Conservation (phyloP, 805 yeast genomes). For the Teunomyces funiuensis region DNA sequence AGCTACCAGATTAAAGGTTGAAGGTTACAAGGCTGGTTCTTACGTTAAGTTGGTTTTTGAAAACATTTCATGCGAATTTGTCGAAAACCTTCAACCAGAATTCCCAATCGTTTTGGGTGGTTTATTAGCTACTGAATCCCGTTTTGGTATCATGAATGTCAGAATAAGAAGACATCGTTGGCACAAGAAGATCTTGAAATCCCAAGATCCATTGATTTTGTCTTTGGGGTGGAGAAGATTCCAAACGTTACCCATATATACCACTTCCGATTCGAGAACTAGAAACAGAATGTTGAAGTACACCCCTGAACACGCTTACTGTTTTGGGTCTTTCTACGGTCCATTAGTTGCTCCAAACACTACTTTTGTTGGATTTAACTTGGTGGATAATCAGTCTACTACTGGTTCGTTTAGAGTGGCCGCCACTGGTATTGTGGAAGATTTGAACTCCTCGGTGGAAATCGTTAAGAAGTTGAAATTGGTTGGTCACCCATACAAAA, state of each 20-base stretch:
- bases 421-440: conserved; percentile 95
- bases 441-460: conserved; percentile 84
- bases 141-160: conserved; percentile 90
- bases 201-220: conserved; percentile 91
- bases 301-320: conserved; percentile 97
- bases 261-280: conserved; percentile 96
- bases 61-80: conserved; percentile 82
- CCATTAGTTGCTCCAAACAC: conserved; percentile 97
- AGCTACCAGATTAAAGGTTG: conserved; percentile 75
- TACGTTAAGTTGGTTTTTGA: conserved; percentile 89
- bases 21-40: conserved; percentile 91
- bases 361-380: conserved; percentile 92
- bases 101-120: conserved; percentile 92
- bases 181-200: conserved; percentile 94
- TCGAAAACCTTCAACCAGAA: conserved; percentile 80
- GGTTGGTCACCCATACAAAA: conserved; percentile 92
- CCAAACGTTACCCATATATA: conserved; percentile 93
- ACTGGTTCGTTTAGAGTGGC: conserved; percentile 91
- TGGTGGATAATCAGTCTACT: conserved; percentile 79
- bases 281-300: conserved; percentile 97
- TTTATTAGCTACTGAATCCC: conserved; percentile 80
- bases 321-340: conserved; percentile 94
- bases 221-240: conserved; percentile 98
- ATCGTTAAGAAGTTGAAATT: conserved; percentile 94
- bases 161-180: conserved; percentile 97